These are phyloP conservation scores for Sapria himalayana DNA, from an alignment of 345 rosid species.

Conservation along the genomic window DNA sequence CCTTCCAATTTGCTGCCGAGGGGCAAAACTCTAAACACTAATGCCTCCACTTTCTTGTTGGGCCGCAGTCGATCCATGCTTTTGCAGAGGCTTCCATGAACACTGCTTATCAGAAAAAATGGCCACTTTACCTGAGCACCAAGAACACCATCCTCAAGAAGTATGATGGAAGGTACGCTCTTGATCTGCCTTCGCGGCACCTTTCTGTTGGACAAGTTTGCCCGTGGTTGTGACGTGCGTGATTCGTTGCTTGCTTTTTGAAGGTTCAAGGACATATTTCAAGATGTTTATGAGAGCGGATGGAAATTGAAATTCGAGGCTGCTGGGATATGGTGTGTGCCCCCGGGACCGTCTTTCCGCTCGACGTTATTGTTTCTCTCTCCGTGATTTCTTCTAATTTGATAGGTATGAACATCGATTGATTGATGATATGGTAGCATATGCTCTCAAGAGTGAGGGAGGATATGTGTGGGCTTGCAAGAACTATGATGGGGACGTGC, in stretches of 20 bases:
- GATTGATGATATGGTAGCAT: constrained; percentile 99
- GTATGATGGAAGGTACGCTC: constrained; percentile 85
- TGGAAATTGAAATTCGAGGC: constrained; percentile 94
- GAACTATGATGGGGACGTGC: constrained; percentile 98
- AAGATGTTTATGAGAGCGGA: constrained; percentile 79
- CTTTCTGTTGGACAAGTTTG: too few species aligned
- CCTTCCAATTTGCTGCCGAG: constrained; percentile 3
- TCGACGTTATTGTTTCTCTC: constrained; percentile 2
- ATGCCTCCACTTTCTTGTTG: too few species aligned
- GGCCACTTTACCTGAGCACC: constrained; percentile 99
- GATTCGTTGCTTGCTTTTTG: constrained; percentile 10
- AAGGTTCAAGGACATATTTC: constrained; percentile 96
- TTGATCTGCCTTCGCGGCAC: neutral
- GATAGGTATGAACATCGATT: constrained; percentile 97
- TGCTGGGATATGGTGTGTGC: constrained; percentile 74
- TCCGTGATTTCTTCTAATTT: constrained; percentile 9
- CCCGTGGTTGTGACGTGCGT: too few species aligned
- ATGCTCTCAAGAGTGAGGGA: constrained; percentile 90
- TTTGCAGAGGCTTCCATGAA: constrained; percentile 94
- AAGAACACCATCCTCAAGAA: constrained; percentile 96
- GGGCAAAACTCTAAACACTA: too few species aligned
- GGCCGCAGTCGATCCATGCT: constrained; percentile 56
- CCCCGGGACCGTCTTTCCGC: neutral
- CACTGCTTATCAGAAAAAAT: constrained; percentile 75
- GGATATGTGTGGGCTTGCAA: constrained; percentile 99